These are phyloP conservation scores for Jatropha multifida DNA, from an alignment of 441 rosid species.

Conservation along the genomic window DNA sequence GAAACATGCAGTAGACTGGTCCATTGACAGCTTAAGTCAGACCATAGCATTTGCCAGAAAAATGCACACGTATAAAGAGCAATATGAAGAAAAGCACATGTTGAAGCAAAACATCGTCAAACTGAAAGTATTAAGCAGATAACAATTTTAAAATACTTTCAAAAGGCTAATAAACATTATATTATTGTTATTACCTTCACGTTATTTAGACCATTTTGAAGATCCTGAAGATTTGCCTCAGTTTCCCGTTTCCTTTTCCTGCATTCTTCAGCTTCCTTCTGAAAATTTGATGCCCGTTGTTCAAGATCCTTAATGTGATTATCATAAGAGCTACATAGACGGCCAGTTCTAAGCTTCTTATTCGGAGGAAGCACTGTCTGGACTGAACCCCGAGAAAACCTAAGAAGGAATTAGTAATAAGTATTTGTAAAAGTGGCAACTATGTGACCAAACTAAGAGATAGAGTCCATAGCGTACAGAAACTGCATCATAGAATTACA, in stretches of 20 bases:
- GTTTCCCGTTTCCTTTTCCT: slow-evolving; percentile 60
- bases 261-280: slow-evolving; percentile 48
- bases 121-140: slow-evolving; percentile 7
- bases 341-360: slow-evolving; percentile 50
- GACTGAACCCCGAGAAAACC: slow-evolving; percentile 89
- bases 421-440: background rate
- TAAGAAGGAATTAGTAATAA: slow-evolving; percentile 28
- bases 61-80: background rate
- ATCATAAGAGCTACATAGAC: slow-evolving; percentile 84
- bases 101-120: background rate
- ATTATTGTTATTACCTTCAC: slow-evolving; percentile 49
- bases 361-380: slow-evolving; percentile 84
- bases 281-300: slow-evolving; percentile 36
- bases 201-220: slow-evolving; percentile 38
- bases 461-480: background rate
- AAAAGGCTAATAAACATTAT: background rate
- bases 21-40: background rate
- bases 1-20: background rate
- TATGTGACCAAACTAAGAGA: background rate
- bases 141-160: background rate
- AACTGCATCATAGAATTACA: background rate
- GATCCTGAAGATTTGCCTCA: slow-evolving; percentile 49
- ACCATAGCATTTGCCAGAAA: background rate
- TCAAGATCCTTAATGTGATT: slow-evolving; percentile 71
- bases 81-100: background rate